Evolutionary conservation across 805 yeast species (phyloP), one percentile per base, ranked within the genome.

Genomic region (Saccharomycopsis malanga): DNA sequence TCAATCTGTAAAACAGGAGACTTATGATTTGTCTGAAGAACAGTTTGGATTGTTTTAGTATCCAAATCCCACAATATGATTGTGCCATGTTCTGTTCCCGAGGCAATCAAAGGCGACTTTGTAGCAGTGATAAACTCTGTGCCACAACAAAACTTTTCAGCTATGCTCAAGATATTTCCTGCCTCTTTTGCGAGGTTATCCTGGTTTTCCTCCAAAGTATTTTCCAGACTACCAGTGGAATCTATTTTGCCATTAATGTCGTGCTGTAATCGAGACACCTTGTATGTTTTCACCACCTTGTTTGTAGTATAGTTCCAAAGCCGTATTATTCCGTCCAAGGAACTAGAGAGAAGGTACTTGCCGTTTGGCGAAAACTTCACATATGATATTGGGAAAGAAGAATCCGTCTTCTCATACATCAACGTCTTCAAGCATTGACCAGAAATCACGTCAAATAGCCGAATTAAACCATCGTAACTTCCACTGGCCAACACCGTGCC

Each of bases 391-490:
- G 98, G 96, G 57, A 77, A 82, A 14, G 84, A 76, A 1, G 85
- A 81, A 34, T 83, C 79, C 41, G 75, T 76, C 54, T 81, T 79
- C 57, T 85, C 91, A 58, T 81, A 85, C 30, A 89, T 87, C 54
- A 91, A 64, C 0, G 98, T 93, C 59, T 89, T 86, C 55, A 91
- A 68, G 67, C 98, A 91, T 56, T 88, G 95, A 3, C 97, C 97
- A 0, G 94, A 74, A 41, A 77, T 82, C 17, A 88, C 75, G 61
- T 89, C 97, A 69, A 94, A 91, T 15, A 91, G 67, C 42, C 98
- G 70, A 22, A 91, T 83, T 54, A 87, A 71, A 2, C 98, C 98
- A 64, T 91, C 98, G 61, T 82, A 83, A 15, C 95, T 83, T 0
- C 94, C 93, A 53, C 95, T 83, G 2, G 81, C 83, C 6, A 93